A percentile compares a stretch with the other conserved stretches of the same genome.
Conservation (phyloP, 331 rosid species). For the Rosa hybrid region DNA sequence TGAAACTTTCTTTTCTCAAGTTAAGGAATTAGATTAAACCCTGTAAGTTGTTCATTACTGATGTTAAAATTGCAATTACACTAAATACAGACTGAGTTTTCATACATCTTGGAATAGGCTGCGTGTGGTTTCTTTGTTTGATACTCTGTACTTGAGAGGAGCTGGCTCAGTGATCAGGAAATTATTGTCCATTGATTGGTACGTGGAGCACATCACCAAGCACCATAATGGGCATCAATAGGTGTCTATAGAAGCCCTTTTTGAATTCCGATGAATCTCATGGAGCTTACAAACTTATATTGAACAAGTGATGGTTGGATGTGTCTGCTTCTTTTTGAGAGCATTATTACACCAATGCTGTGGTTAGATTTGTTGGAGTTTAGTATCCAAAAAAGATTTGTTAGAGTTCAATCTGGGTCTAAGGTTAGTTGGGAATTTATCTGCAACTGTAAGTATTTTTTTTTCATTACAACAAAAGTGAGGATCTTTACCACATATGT, state of each 20-base stretch:
- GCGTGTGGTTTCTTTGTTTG: slow-evolving; percentile 94
- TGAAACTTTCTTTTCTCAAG: not conserved
- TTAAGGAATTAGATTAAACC: not conserved
- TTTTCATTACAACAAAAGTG: too few relatives aligned
- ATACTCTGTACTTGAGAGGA: slow-evolving; percentile 89
- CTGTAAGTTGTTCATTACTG: not conserved
- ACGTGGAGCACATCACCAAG: slow-evolving; percentile 66
- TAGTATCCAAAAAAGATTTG: too few relatives aligned
- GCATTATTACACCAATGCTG: too few relatives aligned
- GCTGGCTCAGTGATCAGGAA: slow-evolving; percentile 86
- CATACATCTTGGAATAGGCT: slow-evolving; percentile 48
- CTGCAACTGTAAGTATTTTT: too few relatives aligned
- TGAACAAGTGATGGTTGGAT: slow-evolving; percentile 93
- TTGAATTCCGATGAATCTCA: slow-evolving; percentile 13
- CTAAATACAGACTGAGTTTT: slow-evolving; percentile 20
- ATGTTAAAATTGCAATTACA: not conserved
- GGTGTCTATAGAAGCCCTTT: slow-evolving; percentile 40
- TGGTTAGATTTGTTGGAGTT: too few relatives aligned
- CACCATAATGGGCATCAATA: slow-evolving; percentile 88
- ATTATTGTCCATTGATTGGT: slow-evolving; percentile 86
- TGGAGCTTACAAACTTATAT: slow-evolving; percentile 25
- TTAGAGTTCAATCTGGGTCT: too few relatives aligned
- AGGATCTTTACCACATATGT: too few relatives aligned
- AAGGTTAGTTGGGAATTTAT: too few relatives aligned
- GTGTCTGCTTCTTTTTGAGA: too few relatives aligned